Evolutionary conservation across 2,329 filamentous ascomycete species (phyloP).

Genomic region (Mollisia scopiformis): DNA sequence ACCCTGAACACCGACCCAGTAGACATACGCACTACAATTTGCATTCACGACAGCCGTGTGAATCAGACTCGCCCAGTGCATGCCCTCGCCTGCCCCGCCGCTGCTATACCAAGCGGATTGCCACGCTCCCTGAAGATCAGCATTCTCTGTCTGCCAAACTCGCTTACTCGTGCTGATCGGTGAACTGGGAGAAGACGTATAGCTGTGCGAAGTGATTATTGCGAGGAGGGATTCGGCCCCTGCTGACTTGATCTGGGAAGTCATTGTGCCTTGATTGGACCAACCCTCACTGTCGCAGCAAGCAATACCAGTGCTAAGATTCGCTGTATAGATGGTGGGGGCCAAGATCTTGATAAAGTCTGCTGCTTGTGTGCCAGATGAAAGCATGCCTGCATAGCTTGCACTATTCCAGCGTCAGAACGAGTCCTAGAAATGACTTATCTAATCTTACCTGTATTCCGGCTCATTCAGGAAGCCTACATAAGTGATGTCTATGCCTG

Average conservation of each 20-base stretch:
- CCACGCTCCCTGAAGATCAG: conserved; percentile 48
- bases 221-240: conserved; percentile 42
- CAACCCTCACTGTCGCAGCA: conserved; percentile 50
- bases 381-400: conserved; percentile 51
- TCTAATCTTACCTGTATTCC: conserved; percentile 33
- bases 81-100: conserved; percentile 52
- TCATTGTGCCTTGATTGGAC: conserved; percentile 41
- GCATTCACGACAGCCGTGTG: conserved; percentile 51
- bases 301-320: conserved; percentile 41
- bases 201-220: conserved; percentile 45
- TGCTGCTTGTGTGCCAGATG: conserved; percentile 48
- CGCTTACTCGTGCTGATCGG: conserved; percentile 45
- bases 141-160: conserved; percentile 56
- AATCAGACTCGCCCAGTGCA: conserved; percentile 59
- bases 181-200: conserved; percentile 42
- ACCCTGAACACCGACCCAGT: conserved; percentile 50
- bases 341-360: conserved; percentile 52
- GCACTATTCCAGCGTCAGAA: conserved; percentile 10
- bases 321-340: conserved; percentile 40
- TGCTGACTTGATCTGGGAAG: conserved; percentile 40
- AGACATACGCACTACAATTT: conserved; percentile 55
- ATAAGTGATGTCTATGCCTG: conserved; percentile 43
- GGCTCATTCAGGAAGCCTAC: conserved; percentile 51
- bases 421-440: background rate
- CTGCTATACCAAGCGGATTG: conserved; percentile 49